Evolutionary conservation across 805 yeast genomes (phyloP), one percentile per base, ranked within the genome.

Genomic region (Wickerhamomyces strasburgensis): DNA sequence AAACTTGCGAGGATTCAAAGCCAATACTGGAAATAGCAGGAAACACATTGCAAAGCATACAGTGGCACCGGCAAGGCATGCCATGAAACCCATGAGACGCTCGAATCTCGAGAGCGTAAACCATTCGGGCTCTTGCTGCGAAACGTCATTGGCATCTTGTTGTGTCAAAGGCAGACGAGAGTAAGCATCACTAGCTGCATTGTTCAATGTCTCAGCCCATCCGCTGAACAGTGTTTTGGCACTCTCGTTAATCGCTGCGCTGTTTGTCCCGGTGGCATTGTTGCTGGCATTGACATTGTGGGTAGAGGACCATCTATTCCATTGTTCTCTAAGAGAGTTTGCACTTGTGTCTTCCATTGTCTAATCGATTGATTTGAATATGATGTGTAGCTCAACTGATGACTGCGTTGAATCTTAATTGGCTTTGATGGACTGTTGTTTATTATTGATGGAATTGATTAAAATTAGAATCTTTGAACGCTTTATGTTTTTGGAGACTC

Each of bases 1-100:
- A 57, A 93, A 90, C 59, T 93, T 93, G 33, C 95, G 70, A 13
- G 98, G 98, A 49, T 84, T 81, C 34, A 88, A 63, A 2, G 95
- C 89, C 46, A 93, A 65, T 13, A 90, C 88, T 0, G 98, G 98
- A 58, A 93, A 80, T 51, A 90, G 62, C 32, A 87, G 76, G 44
- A 90, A 74, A 46, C 96, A 85, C 19, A 90, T 60, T 10, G 79
- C 71, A 60, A 90, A 93, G 54, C 96, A 87, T 2, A 82, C 76
- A n/a, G 72, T 62, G 0, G 96, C 75, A 0, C 89, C 93, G 0
- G 74, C 68, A 4, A 93, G 64, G 49, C 95, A 85, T 37, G 83
- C 75, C 15, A 78, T 73, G 53, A 93, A 90, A 5, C 90, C 79
- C 19, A 86, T 56, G 19, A 88, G 62, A 36, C 95, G 66, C 56